Evolutionary conservation across 2,329 filamentous ascomycete species (phyloP), one percentile per base, ranked within the genome.

Genomic region (Trichophaea hybrida): DNA sequence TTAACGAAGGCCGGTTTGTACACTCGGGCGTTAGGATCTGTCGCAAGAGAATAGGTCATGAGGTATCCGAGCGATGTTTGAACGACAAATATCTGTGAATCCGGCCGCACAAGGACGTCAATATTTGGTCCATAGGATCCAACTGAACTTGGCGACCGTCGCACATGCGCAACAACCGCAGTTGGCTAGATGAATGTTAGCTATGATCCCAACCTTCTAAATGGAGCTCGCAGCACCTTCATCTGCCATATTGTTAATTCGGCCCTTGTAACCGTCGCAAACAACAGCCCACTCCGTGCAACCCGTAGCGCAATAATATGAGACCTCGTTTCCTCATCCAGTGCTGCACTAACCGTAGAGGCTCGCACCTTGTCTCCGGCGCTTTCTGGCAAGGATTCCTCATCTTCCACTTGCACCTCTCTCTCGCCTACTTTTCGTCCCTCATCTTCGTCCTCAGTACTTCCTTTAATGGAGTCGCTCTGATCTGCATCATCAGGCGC

Each of bases 171-270:
- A 57, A 97, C 80, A 34, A 96, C 82, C 31, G 90, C 89, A 57
- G 88, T 90, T 53, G 93, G 93, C 86, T 95, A 71, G 65, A 33
- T 34, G 65, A 65, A 70, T 61, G 70, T 65, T 65, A 65, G 62
- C 33, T 65, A 59, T 48, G 50, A n/a, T 34, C 33, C 40, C 40
- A n/a, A 33, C 5, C 50, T 7, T 13, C 13, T 32, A 24, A 33
- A 50, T 50, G 6, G 48, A 15, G 38, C 38, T 43, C 10, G 38
- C 38, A 43, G 38, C 49, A 89, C 88, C 79, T 91, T 91, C 58
- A 88, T 91, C 74, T 98, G 93, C 93, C 93, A 98, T 66, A 98
- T 79, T n/a, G 86, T 88, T 71, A 98, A 81, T 10, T 86, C 86
- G 1, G 86, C 86, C 4, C 80, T 75, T 0, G 91, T 96, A 69